Conservation (phyloP, 2,329 filamentous ascomycete genomes). For the Pyrenophora graminea region DNA sequence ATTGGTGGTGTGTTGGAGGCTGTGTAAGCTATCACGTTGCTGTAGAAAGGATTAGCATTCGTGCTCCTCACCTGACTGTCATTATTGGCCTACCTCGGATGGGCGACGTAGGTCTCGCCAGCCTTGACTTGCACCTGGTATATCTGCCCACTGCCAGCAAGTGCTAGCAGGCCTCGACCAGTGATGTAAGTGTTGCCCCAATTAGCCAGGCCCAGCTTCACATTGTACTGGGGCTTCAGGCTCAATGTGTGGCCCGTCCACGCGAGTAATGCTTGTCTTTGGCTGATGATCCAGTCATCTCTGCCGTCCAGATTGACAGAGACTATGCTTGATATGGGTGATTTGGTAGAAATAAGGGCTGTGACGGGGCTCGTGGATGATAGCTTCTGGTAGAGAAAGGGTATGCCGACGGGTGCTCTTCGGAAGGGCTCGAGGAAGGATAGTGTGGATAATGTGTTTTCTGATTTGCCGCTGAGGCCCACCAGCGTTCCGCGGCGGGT, state of each 20-base stretch:
- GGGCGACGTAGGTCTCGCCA: slow-evolving; percentile 87
- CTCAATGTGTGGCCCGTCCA: slow-evolving; percentile 91
- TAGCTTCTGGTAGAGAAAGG: slow-evolving; percentile 90
- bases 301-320: slow-evolving; percentile 90
- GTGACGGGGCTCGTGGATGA: slow-evolving; percentile 86
- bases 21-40: slow-evolving; percentile 89
- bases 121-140: slow-evolving; percentile 81
- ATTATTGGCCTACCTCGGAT: slow-evolving; percentile 63
- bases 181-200: slow-evolving; percentile 92
- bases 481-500: slow-evolving; percentile 90
- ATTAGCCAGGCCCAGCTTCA: slow-evolving; percentile 74
- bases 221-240: slow-evolving; percentile 75
- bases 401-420: slow-evolving; percentile 79
- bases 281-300: slow-evolving; percentile 91
- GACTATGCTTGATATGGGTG: slow-evolving; percentile 81
- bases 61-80: not conserved
- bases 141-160: slow-evolving; percentile 85
- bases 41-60: slow-evolving; percentile 36
- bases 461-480: slow-evolving; percentile 83
- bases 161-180: slow-evolving; percentile 81
- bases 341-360: slow-evolving; percentile 85
- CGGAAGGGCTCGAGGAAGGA: slow-evolving; percentile 83
- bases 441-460: slow-evolving; percentile 89
- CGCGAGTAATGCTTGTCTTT: slow-evolving; percentile 85
- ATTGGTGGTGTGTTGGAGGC: slow-evolving; percentile 73